These are phyloP conservation scores for Penicillium tannophilum DNA, from an alignment of 495 filamentous ascomycete genomes.

Conservation along the genomic window DNA sequence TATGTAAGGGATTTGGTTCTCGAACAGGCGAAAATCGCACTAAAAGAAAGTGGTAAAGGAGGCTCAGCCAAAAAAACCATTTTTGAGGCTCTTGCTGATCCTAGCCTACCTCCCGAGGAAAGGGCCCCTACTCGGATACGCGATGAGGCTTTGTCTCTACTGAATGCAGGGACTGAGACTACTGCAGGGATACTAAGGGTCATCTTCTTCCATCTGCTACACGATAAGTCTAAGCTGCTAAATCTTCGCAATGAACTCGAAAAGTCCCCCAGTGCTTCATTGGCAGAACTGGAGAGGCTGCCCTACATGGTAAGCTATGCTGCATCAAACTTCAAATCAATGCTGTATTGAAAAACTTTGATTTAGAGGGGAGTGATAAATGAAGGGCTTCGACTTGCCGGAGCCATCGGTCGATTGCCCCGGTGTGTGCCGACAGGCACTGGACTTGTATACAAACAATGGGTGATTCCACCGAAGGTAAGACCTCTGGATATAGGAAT, in stretches of 20 bases:
- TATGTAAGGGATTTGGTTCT: not conserved
- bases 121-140: not conserved
- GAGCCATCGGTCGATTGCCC: not conserved
- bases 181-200: not conserved
- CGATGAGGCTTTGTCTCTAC: not conserved
- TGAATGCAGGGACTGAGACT: not conserved
- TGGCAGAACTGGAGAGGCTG: not conserved
- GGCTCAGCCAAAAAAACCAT: not conserved
- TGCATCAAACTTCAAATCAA: too few species aligned
- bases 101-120: not conserved
- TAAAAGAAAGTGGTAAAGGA: not conserved
- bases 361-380: not conserved
- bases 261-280: not conserved
- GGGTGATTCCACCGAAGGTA: not conserved
- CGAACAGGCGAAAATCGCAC: not conserved
- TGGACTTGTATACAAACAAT: not conserved
- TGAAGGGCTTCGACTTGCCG: not conserved
- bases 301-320: not conserved
- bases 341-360: not conserved
- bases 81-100: not conserved
- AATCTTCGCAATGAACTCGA: not conserved
- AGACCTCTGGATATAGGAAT: not conserved
- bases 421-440: not conserved
- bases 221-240: not conserved
- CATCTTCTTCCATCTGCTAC: not conserved